Evolutionary conservation across 176 grass and related monocot species (phyloP), one percentile per base, ranked within the genome.

Genomic region (Raddia distichophylla): DNA sequence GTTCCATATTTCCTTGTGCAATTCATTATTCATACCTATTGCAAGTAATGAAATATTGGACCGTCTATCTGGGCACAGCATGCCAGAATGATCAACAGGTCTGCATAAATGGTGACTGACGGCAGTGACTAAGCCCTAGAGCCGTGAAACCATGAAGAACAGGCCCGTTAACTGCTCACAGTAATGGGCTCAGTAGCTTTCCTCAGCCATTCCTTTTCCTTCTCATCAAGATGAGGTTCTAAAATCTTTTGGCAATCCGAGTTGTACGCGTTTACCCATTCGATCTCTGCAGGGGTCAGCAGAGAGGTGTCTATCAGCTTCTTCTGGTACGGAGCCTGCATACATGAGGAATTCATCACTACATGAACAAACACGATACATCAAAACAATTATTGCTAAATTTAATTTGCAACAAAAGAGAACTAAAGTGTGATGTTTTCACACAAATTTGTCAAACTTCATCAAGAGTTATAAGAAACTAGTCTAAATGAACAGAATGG

Each of bases 231-330:
- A 83, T 83, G 82, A 19, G 86, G 82, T 61, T 84, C 81, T 63
- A 98, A 73, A 43, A 95, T 77, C 71, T 80, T 84, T 34, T 54
- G 71, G 82, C 96, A 99, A 37, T 90, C 87, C 0, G 82, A 79
- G 59, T 99, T 93, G 73, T 99, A 95, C 0, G 64, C 40, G 75
- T 99, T 95, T 71, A 99, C 79, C 96, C 96, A 95, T 63, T 93
- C 89, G n/a, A 95, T 77, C 74, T 99, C 96, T 8, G 74, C 82
- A 1, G 88, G 86, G 37, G 56, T 91, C 88, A 98, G 9, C 84
- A 86, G 74, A 32, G 67, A 37, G 20, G 87, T 86, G 79, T 93
- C 80, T 47, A 99, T 91, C 56, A 99, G 86, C 72, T 99, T 99
- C 6, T 70, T 91, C 76, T 95, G 96, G 81, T 91, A 95, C 8